Base-by-base conservation (phyloP, 345 rosid genomes). In the Moricandia moricandioides region DNA sequence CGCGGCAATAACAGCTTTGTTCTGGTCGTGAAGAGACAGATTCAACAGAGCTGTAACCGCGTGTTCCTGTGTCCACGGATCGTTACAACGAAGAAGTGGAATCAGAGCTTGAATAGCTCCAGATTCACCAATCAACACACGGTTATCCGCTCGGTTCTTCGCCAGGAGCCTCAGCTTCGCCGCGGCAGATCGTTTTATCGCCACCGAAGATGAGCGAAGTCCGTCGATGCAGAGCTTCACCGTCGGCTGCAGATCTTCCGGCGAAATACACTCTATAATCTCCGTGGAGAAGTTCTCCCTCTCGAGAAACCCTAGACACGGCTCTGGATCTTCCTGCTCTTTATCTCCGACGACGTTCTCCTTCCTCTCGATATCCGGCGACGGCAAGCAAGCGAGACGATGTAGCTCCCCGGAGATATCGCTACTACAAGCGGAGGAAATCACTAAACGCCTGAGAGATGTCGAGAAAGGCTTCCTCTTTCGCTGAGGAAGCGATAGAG, bases 361-460 rank as follows among this genome's bases (percentile, higher is more conserved):
- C 8, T 59, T 74, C 2, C 62, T 33, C 24, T 21, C 24, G 24
- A 21, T 21, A 21, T 21, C 91, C 7, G 88, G 85, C 0, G 86
- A 80, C 14, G 94, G 92, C 52, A 90, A 59, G 81, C 85, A 59
- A 11, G 99, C 99, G 57, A 95, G 91, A n/a, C 98, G 85, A 59
- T 85, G 93, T 24, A 95, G 64, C 86, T 95, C 99, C 7, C 98
- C 98, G 26, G 99, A 95, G 61, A 95, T 92, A 78, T 95, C 98
- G 51, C 97, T 89, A 79, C 94, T 89, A 35, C 94, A 93, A 1
- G 69, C 88, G 51, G 99, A 95, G 65, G 65, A 87, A 92, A 74
- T 90, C 97, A 49, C 92, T 89, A 72, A 95, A 92, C 1, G 88
- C 89, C 62, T 86, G 92, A 1, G 99, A 88, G 47, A 95, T 84